These are phyloP conservation scores for Bipolaris sorokiniana DNA, from an alignment of 2,329 filamentous ascomycete species.

Conservation along the genomic window DNA sequence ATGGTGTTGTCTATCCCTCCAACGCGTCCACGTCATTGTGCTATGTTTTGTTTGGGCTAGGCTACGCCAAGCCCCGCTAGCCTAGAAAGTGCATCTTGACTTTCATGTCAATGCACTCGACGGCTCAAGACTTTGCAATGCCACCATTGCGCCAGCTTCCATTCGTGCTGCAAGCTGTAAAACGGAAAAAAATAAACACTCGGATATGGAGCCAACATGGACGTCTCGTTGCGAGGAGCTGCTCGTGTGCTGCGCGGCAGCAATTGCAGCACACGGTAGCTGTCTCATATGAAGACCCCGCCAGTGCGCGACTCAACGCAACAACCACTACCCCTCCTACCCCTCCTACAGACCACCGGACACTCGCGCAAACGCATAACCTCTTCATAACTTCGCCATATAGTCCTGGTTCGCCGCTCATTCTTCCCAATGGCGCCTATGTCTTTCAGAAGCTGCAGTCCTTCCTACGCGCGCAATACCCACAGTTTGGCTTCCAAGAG, in stretches of 20 bases:
- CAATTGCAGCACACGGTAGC: constrained; percentile 33
- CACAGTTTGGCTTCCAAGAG: constrained; percentile 83
- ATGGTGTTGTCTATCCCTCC: constrained; percentile 3
- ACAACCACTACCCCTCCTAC: constrained; percentile 44
- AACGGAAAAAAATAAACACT: constrained; percentile 13
- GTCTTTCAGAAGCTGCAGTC: constrained; percentile 84
- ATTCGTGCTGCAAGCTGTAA: constrained; percentile 18
- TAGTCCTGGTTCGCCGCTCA: constrained; percentile 84
- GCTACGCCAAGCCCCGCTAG: constrained; percentile 34
- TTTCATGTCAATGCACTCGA: constrained; percentile 16
- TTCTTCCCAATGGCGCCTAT: constrained; percentile 79
- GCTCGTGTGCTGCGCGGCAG: constrained; percentile 45
- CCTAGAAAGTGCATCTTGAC: constrained; percentile 28
- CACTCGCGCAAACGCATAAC: constrained; percentile 64
- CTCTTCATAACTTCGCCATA: constrained; percentile 80
- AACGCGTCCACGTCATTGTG: constrained; percentile 21
- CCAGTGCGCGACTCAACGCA: constrained; percentile 37
- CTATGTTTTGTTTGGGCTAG: constrained; percentile 1
- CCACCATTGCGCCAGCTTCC: constrained; percentile 36
- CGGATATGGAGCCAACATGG: constrained; percentile 13
- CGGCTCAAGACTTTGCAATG: constrained; percentile 37
- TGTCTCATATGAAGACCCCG: constrained; percentile 20
- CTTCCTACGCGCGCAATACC: constrained; percentile 83
- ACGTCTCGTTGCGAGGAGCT: constrained; percentile 27
- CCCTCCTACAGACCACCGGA: constrained; percentile 57